Evolutionary conservation across 192 early-diverging fungal genomes (phyloP).

Genomic region (Coemansia sp.): DNA sequence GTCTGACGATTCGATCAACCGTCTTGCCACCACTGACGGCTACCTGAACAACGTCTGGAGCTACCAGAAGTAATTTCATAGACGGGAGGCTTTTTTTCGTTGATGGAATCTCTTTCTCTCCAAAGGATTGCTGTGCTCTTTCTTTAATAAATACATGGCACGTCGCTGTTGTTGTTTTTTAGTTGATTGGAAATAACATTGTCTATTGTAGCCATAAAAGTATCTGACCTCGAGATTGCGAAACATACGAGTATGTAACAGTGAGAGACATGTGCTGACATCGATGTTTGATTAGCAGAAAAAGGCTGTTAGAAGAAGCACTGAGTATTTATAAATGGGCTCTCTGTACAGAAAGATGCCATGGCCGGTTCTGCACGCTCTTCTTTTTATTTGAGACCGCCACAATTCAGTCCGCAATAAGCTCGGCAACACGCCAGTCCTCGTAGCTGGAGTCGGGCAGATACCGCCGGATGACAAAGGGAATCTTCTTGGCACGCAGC

Average conservation of each 20-base stretch:
- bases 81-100: background rate
- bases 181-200: constrained; percentile 10
- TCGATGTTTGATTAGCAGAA: too few species aligned
- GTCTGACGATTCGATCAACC: constrained; percentile 96
- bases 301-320: background rate
- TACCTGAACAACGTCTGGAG: constrained; percentile 77
- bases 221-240: too few species aligned
- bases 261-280: background rate
- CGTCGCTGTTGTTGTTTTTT: constrained; percentile 7
- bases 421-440: constrained; percentile 90
- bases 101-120: background rate
- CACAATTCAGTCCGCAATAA: constrained; percentile 67
- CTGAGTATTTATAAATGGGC: background rate
- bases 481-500: constrained; percentile 88
- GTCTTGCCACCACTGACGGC: constrained; percentile 77
- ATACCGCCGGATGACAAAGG: constrained; percentile 88
- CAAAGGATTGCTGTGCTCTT: background rate
- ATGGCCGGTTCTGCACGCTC: background rate
- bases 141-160: constrained; percentile 1
- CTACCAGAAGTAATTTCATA: constrained; percentile 64
- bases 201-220: background rate
- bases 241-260: background rate
- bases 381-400: background rate
- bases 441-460: constrained; percentile 93
- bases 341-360: background rate